These are phyloP conservation scores for rapeseed (Brassica napus) DNA, from an alignment of 345 rosid species.

Conservation along the genomic window DNA sequence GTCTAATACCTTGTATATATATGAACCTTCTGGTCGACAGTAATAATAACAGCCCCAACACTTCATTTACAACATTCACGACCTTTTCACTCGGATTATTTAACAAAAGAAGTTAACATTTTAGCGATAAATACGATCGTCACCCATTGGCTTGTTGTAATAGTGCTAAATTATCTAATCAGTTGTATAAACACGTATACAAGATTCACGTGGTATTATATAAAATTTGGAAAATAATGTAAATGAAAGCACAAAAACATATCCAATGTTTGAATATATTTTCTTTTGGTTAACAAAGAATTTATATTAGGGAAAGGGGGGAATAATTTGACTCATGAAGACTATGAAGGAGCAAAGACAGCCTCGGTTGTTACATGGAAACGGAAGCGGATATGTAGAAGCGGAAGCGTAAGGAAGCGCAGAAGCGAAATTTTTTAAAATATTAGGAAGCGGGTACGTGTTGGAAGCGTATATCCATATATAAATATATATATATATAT, in stretches of 20 bases:
- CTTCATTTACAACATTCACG: not conserved
- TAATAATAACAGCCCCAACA: too few relatives aligned
- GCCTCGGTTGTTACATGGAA: not conserved
- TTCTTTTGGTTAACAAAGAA: not conserved
- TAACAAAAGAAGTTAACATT: not conserved
- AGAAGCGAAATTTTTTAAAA: too few relatives aligned
- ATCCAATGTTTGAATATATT: not conserved
- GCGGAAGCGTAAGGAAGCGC: too few relatives aligned
- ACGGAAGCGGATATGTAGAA: too few relatives aligned
- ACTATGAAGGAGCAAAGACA: conserved; percentile 24
- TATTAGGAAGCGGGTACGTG: too few relatives aligned
- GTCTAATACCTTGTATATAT: too few relatives aligned
- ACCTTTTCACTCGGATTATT: not conserved
- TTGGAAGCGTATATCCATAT: too few relatives aligned
- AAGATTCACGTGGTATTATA: not conserved
- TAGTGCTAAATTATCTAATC: not conserved
- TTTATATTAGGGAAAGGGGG: not conserved
- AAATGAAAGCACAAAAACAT: not conserved
- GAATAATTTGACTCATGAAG: conserved; percentile 19
- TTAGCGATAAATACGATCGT: not conserved
- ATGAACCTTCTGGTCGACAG: too few relatives aligned
- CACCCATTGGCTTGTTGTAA: not conserved
- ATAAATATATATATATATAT: too few relatives aligned
- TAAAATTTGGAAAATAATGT: not conserved
- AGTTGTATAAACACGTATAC: not conserved